Percentiles rank a stretch among this genome's conserved stretches.
phyloP scores from a whole-genome alignment of 352 stramenopile genomes.

The Phytopythium helicoides region DNA sequence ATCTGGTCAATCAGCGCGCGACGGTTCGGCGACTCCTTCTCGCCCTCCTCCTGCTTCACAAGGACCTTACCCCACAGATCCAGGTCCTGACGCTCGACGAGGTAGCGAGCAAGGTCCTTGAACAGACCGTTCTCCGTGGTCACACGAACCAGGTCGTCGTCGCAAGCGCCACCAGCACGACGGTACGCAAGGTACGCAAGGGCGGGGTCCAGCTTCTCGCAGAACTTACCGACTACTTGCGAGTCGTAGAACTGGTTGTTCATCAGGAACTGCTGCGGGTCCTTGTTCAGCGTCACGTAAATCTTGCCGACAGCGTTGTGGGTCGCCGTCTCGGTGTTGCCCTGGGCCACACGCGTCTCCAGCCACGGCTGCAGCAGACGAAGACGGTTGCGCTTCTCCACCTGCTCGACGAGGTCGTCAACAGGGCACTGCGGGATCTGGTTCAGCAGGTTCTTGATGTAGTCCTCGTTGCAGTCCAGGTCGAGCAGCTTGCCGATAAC shows the following conservation, averaged over 20 bases:
- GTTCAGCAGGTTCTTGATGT: constrained; percentile 99
- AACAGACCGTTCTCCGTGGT: constrained; percentile 99
- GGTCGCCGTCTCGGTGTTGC: constrained; percentile 97
- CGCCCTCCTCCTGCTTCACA: constrained; percentile 90
- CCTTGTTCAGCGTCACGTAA: constrained; percentile 99
- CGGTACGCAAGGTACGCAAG: constrained; percentile 99
- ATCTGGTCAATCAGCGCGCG: constrained; percentile 98
- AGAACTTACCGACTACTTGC: constrained; percentile 98
- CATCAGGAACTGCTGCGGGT: constrained; percentile 98
- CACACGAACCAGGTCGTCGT: constrained; percentile 99
- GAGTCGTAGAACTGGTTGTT: constrained; percentile 99
- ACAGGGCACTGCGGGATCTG: constrained; percentile 94
- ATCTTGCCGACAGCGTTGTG: constrained; percentile 99
- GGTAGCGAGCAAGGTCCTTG: constrained; percentile 98
- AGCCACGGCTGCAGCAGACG: constrained; percentile 99
- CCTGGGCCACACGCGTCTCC: constrained; percentile 98
- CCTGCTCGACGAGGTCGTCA: constrained; percentile 98
- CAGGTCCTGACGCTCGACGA: constrained; percentile 98
- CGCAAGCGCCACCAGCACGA: constrained; percentile 96
- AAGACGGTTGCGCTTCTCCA: constrained; percentile 99
- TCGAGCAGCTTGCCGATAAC: constrained; percentile 99
- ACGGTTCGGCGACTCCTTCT: constrained; percentile 89
- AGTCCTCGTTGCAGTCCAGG: constrained; percentile 99
- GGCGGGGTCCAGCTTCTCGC: constrained; percentile 99
- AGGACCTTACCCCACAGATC: constrained; percentile 98